Conservation (phyloP, 2,329 filamentous ascomycete genomes). For the Alternaria sp. region DNA sequence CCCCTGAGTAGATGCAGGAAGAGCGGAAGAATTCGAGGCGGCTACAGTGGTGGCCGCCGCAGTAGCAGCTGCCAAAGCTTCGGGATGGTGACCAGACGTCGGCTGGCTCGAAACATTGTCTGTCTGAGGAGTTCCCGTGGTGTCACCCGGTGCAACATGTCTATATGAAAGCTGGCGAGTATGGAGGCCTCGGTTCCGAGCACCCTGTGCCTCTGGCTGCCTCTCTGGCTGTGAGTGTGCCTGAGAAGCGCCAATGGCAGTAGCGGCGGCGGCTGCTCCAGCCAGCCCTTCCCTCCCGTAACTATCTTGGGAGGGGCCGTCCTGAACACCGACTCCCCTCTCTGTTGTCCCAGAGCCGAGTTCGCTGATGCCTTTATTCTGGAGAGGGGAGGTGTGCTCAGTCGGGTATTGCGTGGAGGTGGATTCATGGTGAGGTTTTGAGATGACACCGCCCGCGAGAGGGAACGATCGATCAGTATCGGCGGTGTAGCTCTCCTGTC, state of each 20-base stretch:
- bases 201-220: constrained; percentile 10
- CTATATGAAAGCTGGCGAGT: constrained; percentile 7
- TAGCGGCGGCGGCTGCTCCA: constrained; percentile 35
- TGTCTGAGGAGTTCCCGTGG: not conserved
- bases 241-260: constrained; percentile 31
- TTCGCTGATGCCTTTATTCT: constrained; percentile 4
- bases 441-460: constrained; percentile 42
- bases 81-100: constrained; percentile 22
- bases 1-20: constrained; percentile 6
- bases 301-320: constrained; percentile 15
- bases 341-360: constrained; percentile 29
- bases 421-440: constrained; percentile 8
- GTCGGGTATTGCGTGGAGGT: constrained; percentile 1
- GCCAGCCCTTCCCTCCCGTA: constrained; percentile 38
- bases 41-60: constrained; percentile 23
- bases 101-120: not conserved
- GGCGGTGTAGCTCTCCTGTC: constrained; percentile 23
- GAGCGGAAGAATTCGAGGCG: constrained; percentile 9
- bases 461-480: constrained; percentile 45
- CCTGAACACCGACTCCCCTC: constrained; percentile 15
- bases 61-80: constrained; percentile 24
- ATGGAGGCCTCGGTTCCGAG: constrained; percentile 1
- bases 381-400: constrained; percentile 8
- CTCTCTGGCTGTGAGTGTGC: constrained; percentile 7
- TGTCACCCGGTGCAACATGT: not conserved